Base-by-base conservation (phyloP, 2,329 filamentous ascomycete genomes). In the Lecanicillium sp. region DNA sequence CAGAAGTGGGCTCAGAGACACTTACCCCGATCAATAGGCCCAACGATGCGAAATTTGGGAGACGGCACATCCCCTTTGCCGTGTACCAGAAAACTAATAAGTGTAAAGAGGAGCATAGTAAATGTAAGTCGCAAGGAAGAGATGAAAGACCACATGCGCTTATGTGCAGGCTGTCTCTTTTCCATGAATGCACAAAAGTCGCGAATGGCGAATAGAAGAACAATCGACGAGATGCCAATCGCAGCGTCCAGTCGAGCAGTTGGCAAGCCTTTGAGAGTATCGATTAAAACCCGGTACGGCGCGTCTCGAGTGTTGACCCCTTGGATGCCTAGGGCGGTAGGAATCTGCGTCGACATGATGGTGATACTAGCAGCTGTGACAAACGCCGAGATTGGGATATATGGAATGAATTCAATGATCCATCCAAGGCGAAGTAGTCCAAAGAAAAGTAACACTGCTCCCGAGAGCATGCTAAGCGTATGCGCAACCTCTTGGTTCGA, bases 111-210 rank as follows among this genome's bases (percentile, higher is more conserved):
- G 16, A 88, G 56, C 52, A 89, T 84, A 39, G 85, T 77, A 50
- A 89, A 85, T 0, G 78, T 83, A 19, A 85, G 79, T 9, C 85
- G 75, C 6, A 89, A 65, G 0, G 85, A 88, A n/a, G 77, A 80
- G 27, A 78, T 55, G 57, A 85, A 86, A 52, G 85, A 84, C 71
- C 79, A 87, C 5, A 75, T 52, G 56, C 82, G 82, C 42, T 72
- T 71, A 34, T 65, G 67, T 5, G 64, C 54, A 0, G 85, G 83
- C 39, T 78, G 67, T 43, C 71, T 74, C 52, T 66, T 70, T 14
- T 78, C 80, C 55, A 78, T 70, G 38, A 59, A 68, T 35, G 67
- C 71, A 62, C 82, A 86, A 33, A 63, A 62, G 33, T 58, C 71
- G 4, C 82, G 71, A 48, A 84, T 77, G 16, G 72, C 53, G 51